Conservation (phyloP, 805 yeast species). For the Osmozyma mogii region DNA sequence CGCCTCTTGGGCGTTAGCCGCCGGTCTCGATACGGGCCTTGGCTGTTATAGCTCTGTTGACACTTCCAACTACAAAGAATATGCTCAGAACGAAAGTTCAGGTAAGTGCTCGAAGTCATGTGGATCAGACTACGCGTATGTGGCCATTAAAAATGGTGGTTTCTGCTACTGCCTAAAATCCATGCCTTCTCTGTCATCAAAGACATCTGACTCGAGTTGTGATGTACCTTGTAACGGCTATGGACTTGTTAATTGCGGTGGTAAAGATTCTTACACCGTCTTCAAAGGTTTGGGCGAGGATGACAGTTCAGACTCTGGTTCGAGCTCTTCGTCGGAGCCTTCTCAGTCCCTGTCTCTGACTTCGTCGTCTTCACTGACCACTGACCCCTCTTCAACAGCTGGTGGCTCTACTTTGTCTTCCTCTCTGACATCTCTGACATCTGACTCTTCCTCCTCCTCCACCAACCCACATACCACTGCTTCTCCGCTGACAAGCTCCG, state of each 20-base stretch:
- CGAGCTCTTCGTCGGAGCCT: conserved; percentile 2
- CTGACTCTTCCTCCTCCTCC: too few species aligned
- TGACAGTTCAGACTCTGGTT: conserved; percentile 3
- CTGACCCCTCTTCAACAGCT: too few species aligned
- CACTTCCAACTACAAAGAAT: conserved; percentile 17
- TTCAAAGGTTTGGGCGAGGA: conserved; percentile 17
- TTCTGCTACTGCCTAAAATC: conserved; percentile 31
- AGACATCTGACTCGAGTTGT: conserved; percentile 16
- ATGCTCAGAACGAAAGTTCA: conserved; percentile 20
- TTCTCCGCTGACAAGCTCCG: too few species aligned
- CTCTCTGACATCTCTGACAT: too few species aligned
- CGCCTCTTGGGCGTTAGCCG: background rate
- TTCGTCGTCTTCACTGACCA: conserved; percentile 6
- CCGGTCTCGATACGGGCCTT: conserved; percentile 1
- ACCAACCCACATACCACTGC: too few species aligned
- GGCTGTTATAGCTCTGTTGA: conserved; percentile 28
- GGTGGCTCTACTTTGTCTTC: too few species aligned
- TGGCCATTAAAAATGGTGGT: conserved; percentile 29
- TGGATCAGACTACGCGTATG: conserved; percentile 23
- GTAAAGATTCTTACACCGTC: conserved; percentile 23
- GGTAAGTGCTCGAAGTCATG: conserved; percentile 24
- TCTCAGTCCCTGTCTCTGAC: conserved; percentile 5
- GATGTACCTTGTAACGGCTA: conserved; percentile 27
- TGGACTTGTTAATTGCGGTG: conserved; percentile 31
- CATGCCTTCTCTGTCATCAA: conserved; percentile 18